Base-by-base conservation (phyloP, 306 rosid genomes). In the Arachis hypogaea region DNA sequence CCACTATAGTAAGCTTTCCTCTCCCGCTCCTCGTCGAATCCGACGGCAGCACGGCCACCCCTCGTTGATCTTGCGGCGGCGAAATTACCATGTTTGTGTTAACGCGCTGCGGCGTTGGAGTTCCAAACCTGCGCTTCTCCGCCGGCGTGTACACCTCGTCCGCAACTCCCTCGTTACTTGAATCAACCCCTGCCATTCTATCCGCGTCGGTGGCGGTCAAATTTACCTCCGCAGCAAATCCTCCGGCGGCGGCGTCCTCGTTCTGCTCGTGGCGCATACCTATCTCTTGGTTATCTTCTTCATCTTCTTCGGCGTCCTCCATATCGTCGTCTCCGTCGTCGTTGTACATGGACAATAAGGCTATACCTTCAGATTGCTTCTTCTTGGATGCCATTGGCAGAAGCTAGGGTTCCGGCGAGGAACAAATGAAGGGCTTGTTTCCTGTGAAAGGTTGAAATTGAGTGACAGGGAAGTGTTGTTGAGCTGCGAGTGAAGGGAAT, bases 1-100 rank as follows among this genome's bases (percentile, higher is more conserved):
- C 97, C 66, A 94, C 98, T 52, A 92, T 92, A 1, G 89, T 87
- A 76, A 93, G 86, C 63, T 83, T 77, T 56, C 87, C 92, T 78
- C 85, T 88, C 55, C 83, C 28, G 28, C 28, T 22, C 28, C 28
- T 22, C 28, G 28, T 22, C 28, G 28, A 22, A 22, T 22, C 28
- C 28, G 28, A 22, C 28, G 28, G 28, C 28, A 22, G 28, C 28
- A 22, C 28, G 1, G 28, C 5, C 66, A 51, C 70, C 44, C 29
- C 28, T 30, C 33, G 80, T 52, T 78, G 83, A 77, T 64, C 88
- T 61, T 29, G 77, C 57, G 65, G 72, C 40, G 90, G 83, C n/a
- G 93, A 87, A 81, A 84, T 75, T 28, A 77, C 46, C 45, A 40
- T 41, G 63, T 38, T 80, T 40, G 30, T 43, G 70, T 47, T 77